phyloP scores from a whole-genome alignment of 2,329 filamentous ascomycete species.

The Ceratocystis cacaofunesta region DNA sequence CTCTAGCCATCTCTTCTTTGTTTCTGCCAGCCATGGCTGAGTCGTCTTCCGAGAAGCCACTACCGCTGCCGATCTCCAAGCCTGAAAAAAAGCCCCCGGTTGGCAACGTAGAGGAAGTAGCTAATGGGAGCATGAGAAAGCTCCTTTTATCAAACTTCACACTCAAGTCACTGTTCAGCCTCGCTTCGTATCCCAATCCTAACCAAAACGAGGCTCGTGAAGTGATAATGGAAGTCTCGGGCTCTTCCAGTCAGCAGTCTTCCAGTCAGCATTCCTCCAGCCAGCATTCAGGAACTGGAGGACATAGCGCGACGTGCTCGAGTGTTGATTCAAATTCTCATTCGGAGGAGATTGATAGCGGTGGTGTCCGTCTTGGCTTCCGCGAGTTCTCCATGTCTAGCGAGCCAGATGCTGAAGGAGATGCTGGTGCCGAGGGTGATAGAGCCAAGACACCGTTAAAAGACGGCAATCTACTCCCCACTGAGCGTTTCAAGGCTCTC shows the following conservation, averaged over 20 bases:
- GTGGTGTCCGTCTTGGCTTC: not conserved
- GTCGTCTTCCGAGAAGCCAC: not conserved
- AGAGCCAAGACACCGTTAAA: not conserved
- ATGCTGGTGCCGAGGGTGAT: not conserved
- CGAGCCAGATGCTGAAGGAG: not conserved
- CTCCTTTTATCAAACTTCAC: slow-evolving; percentile 18
- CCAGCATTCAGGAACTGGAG: not conserved
- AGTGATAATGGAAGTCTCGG: slow-evolving; percentile 22
- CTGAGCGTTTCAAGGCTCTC: not conserved
- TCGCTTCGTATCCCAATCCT: slow-evolving; percentile 42
- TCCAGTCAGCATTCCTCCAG: slow-evolving; percentile 9
- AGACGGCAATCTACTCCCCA: not conserved
- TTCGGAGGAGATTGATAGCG: not conserved
- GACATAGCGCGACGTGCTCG: not conserved
- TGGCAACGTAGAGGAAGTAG: not conserved
- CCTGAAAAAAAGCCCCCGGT: not conserved
- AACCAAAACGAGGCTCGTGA: slow-evolving; percentile 34
- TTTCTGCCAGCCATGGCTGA: not conserved
- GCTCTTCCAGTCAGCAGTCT: slow-evolving; percentile 22
- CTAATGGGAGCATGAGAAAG: not conserved
- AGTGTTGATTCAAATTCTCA: not conserved
- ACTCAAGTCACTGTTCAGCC: slow-evolving; percentile 36
- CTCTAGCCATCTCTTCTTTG: not conserved
- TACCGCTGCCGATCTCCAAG: not conserved
- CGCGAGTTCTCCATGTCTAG: not conserved